Conservation (phyloP, 768 basidiomycete species). For the Boletus insuetus region DNA sequence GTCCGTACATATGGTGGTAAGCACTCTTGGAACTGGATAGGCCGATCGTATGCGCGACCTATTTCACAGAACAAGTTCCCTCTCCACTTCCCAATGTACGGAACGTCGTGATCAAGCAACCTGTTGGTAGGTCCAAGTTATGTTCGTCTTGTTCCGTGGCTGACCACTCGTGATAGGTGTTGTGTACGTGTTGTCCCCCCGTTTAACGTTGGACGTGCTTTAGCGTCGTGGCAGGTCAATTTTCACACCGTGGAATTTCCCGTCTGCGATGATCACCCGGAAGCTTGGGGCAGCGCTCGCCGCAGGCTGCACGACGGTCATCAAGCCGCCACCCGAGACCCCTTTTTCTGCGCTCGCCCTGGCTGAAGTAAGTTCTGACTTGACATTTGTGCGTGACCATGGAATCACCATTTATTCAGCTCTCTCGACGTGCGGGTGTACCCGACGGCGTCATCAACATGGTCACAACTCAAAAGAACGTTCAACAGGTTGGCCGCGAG, state of each 20-base stretch:
- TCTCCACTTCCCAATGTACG: conserved; percentile 65
- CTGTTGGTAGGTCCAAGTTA: conserved; percentile 56
- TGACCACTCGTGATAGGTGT: conserved; percentile 35
- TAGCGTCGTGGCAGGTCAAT: conserved; percentile 53
- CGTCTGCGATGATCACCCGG: conserved; percentile 92
- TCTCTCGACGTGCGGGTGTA: conserved; percentile 85
- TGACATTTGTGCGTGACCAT: background rate
- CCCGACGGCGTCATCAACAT: conserved; percentile 96
- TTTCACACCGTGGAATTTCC: conserved; percentile 90
- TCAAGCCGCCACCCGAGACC: conserved; percentile 94
- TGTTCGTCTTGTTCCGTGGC: conserved; percentile 37
- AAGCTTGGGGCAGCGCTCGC: conserved; percentile 88
- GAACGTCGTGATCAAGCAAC: conserved; percentile 92
- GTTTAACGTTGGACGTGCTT: background rate
- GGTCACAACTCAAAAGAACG: conserved; percentile 83
- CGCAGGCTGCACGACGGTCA: conserved; percentile 93
- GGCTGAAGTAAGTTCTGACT: conserved; percentile 59
- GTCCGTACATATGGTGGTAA: conserved; percentile 86
- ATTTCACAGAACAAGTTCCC: conserved; percentile 71
- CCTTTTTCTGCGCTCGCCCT: conserved; percentile 91
- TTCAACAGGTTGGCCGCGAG: conserved; percentile 86
- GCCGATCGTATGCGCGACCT: background rate
- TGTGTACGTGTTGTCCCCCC: conserved; percentile 35
- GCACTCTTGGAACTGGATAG: conserved; percentile 10
- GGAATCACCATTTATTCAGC: conserved; percentile 38